These are phyloP conservation scores for Alternaria ventricosa DNA, from an alignment of 2,329 filamentous ascomycete species.

Conservation along the genomic window DNA sequence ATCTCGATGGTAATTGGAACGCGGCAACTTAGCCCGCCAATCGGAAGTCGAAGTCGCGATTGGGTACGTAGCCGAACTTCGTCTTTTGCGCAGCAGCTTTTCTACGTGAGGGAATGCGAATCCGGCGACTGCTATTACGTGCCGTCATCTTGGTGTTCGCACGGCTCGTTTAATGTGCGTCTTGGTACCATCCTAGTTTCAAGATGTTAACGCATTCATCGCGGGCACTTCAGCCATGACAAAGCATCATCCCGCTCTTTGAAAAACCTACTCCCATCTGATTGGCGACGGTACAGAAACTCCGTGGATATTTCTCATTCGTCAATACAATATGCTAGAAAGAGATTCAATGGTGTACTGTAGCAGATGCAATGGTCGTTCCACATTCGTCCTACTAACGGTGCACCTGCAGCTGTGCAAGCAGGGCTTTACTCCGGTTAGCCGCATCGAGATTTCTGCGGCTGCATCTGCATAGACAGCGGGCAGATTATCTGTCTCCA, in stretches of 20 bases:
- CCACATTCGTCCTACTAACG: neutral
- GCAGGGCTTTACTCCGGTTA: neutral
- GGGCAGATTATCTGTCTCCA: neutral
- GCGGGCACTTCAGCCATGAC: too few species aligned
- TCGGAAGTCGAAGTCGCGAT: neutral
- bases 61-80: neutral
- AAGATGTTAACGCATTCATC: too few species aligned
- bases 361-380: neutral
- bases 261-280: too few species aligned
- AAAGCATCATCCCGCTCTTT: neutral
- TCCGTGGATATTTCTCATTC: neutral
- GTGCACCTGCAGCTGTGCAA: neutral
- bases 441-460: neutral
- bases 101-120: neutral
- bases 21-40: conserved; percentile 6
- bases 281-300: neutral
- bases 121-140: neutral
- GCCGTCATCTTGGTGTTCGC: neutral
- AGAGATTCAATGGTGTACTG: neutral
- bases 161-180: neutral
- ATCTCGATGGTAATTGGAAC: conserved; percentile 7
- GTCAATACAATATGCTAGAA: neutral
- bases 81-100: neutral
- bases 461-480: neutral
- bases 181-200: too few species aligned